These are phyloP conservation scores for Sphaerulina vaccinii DNA, from an alignment of 2,329 filamentous ascomycete genomes.

Conservation along the genomic window DNA sequence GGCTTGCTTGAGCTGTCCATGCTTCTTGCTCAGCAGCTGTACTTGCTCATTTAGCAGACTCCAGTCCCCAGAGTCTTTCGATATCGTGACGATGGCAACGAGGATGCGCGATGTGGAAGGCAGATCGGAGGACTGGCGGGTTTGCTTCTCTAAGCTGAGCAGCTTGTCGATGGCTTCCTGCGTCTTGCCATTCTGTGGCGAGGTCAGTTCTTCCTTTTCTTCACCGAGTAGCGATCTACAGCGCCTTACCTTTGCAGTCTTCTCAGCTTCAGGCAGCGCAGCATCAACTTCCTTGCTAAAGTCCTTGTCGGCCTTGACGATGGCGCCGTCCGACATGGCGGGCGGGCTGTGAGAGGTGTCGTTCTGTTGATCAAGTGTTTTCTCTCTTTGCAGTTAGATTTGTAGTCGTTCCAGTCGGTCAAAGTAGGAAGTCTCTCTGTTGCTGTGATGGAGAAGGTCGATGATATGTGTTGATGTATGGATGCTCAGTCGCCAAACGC, in stretches of 20 bases:
- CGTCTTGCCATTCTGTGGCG: slow-evolving; percentile 63
- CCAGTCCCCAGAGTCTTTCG: slow-evolving; percentile 92
- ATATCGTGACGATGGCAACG: slow-evolving; percentile 85
- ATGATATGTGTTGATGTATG: too few species aligned
- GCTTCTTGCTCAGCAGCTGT: slow-evolving; percentile 94
- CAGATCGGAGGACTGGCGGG: slow-evolving; percentile 94
- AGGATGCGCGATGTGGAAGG: slow-evolving; percentile 89
- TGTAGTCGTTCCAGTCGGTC: not conserved
- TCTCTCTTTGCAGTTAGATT: not conserved
- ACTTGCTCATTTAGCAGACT: slow-evolving; percentile 94
- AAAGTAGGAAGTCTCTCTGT: not conserved
- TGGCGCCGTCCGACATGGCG: slow-evolving; percentile 70
- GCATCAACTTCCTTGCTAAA: slow-evolving; percentile 94
- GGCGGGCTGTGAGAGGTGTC: slow-evolving; percentile 19
- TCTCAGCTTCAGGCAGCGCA: slow-evolving; percentile 84
- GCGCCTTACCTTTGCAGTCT: slow-evolving; percentile 59
- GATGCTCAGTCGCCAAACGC: too few species aligned
- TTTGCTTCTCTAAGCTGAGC: slow-evolving; percentile 87
- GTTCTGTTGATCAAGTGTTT: not conserved
- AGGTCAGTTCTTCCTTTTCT: slow-evolving; percentile 20
- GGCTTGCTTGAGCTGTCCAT: slow-evolving; percentile 98
- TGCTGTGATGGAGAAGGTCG: not conserved
- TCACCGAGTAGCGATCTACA: not conserved
- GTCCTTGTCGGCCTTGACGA: slow-evolving; percentile 96
- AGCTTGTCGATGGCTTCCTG: slow-evolving; percentile 92